A percentile compares a stretch with the other conserved stretches of the same genome.
These are phyloP conservation scores for Entrophospora sp. DNA, from an alignment of 192 early-diverging fungal species.

Conservation along the genomic window DNA sequence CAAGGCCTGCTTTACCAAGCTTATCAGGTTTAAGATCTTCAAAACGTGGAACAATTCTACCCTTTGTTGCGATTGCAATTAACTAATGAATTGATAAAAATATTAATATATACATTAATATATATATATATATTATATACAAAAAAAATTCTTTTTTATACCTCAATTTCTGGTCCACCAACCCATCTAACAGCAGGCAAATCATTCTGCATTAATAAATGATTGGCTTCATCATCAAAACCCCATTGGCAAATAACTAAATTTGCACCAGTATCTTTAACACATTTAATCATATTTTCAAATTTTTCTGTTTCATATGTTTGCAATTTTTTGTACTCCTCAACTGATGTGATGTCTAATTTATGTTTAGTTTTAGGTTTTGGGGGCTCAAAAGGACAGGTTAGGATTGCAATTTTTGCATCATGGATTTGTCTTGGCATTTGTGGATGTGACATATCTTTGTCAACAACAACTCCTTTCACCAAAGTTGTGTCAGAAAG, in stretches of 20 bases:
- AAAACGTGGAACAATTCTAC: conserved; percentile 99
- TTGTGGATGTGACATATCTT: conserved; percentile 99
- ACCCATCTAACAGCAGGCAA: conserved; percentile 99
- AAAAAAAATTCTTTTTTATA: conserved; percentile 21
- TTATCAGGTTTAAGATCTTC: conserved; percentile 85
- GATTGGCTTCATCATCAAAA: conserved; percentile 99
- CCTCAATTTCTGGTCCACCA: conserved; percentile 98
- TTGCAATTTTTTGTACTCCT: conserved; percentile 97
- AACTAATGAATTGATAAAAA: conserved; percentile 40
- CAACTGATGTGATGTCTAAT: conserved; percentile 95
- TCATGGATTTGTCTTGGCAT: conserved; percentile 96
- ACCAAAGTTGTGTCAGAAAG: conserved; percentile 89
- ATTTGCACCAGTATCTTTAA: conserved; percentile 97
- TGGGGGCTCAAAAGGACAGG: conserved; percentile 99
- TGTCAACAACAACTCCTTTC: conserved; percentile 97
- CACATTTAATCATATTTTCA: conserved; percentile 90
- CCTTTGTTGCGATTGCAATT: conserved; percentile 99
- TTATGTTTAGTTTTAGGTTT: conserved; percentile 99
- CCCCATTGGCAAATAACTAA: conserved; percentile 99
- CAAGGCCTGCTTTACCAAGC: conserved; percentile 87
- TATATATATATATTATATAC: not conserved
- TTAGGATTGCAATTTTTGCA: conserved; percentile 96
- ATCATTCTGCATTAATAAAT: conserved; percentile 94
- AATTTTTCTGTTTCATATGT: conserved; percentile 95
- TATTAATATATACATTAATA: not conserved